Evolutionary conservation across 2,329 filamentous ascomycete genomes (phyloP), one percentile per base, ranked within the genome.

Genomic region (Sarocladium brachiariae): DNA sequence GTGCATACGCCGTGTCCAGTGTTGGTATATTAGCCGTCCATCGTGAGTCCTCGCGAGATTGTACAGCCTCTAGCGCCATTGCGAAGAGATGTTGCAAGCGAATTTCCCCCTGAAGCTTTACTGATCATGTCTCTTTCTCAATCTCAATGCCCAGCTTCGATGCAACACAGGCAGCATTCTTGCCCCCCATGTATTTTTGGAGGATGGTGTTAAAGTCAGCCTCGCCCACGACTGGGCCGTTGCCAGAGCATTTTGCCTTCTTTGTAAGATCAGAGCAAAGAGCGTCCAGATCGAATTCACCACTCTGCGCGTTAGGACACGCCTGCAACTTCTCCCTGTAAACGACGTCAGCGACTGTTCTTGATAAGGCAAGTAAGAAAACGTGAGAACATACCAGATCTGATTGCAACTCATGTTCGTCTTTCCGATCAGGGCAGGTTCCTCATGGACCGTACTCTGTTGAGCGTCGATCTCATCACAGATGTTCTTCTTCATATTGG

Each of bases 221-320:
- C 70, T 95, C 84, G 55, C 90, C 86, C 21, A 99, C 87, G 16
- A 96, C 89, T 11, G 95, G 89, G 14, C 93, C 92, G 16, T 78
- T 86, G 58, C 95, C 88, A 0, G 90, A 95, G 67, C 93, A 99
- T 64, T 92, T 93, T 52, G 93, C 93, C 72, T 99, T 99, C 65
- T 91, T 88, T 56, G 92, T 88, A 13, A 99, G 80, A 64, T 99
- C 91, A 4, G 86, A 87, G 71, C 93, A 99, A 21, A 99, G 78
- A 30, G 86, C 84, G 63, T 99, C 93, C 46, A 99, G 86, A 58
- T 99, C 93, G 57, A 97, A 89, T 59, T 95, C 91, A 59, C 91
- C 91, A 52, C 81, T 87, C 63, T 91, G 87, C 59, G 95, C 93
- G 65, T 87, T 90, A 53, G 89, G 84, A 66, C 90, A 95, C 31